Percentiles rank a stretch among this genome's conserved stretches.
Evolutionary conservation across 2,329 filamentous ascomycete genomes (phyloP).

Genomic region (Trichoderma endophyticum): DNA sequence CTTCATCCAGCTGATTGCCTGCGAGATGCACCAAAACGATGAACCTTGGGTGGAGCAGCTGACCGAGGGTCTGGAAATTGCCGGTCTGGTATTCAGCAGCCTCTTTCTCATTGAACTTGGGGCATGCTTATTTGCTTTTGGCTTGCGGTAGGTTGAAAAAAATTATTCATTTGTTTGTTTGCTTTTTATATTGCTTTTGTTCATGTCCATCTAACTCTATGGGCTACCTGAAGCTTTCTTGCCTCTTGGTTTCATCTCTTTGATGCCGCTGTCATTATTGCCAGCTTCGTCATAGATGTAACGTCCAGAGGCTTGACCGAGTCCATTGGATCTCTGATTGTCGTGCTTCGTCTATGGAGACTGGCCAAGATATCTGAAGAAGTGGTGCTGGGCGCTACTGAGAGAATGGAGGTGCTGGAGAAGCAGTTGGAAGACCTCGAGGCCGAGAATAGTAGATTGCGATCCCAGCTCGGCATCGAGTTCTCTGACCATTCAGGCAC

Average conservation of each 20-base stretch:
- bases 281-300: constrained; percentile 61
- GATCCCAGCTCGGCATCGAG: constrained; percentile 22
- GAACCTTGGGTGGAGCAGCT: constrained; percentile 42
- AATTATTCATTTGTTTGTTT: not conserved
- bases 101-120: constrained; percentile 63
- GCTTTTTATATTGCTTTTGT: not conserved
- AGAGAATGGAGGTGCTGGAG: constrained; percentile 59
- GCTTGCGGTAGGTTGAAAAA: constrained; percentile 46
- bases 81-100: constrained; percentile 58
- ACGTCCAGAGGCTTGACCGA: constrained; percentile 57
- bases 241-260: constrained; percentile 59
- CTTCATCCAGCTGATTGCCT: constrained; percentile 47
- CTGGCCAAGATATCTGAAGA: constrained; percentile 71
- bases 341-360: constrained; percentile 65
- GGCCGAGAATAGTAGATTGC: constrained; percentile 39
- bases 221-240: constrained; percentile 47
- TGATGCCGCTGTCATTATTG: constrained; percentile 60
- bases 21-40: constrained; percentile 41
- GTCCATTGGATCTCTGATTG: constrained; percentile 63
- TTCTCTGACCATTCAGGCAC: constrained; percentile 20
- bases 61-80: constrained; percentile 43
- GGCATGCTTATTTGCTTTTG: constrained; percentile 59
- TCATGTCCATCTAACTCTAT: not conserved
- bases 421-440: constrained; percentile 50
- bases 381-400: constrained; percentile 59